These are phyloP conservation scores for Apiospora kogelbergensis DNA, from an alignment of 2,329 filamentous ascomycete species.

Conservation along the genomic window DNA sequence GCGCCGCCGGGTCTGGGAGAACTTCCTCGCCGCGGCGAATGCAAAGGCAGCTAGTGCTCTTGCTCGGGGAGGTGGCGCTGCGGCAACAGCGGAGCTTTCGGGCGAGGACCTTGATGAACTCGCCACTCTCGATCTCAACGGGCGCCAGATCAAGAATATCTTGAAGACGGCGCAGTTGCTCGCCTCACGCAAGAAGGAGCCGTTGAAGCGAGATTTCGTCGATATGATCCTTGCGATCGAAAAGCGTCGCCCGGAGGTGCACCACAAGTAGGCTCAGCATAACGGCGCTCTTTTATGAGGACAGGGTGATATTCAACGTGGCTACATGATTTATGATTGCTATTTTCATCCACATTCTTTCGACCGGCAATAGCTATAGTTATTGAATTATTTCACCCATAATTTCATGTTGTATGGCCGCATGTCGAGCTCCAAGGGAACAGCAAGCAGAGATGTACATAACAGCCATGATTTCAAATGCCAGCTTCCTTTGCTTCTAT, in stretches of 20 bases:
- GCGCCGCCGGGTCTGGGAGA: conserved; percentile 25
- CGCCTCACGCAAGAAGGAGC: not conserved
- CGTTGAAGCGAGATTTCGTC: not conserved
- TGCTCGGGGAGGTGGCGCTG: not conserved
- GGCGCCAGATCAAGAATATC: conserved; percentile 33
- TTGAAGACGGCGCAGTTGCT: conserved; percentile 20
- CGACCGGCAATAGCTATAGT: too few relatives aligned
- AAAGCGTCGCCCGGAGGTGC: not conserved
- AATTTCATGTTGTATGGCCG: too few relatives aligned
- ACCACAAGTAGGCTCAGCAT: not conserved
- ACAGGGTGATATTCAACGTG: too few relatives aligned
- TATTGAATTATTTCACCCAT: too few relatives aligned
- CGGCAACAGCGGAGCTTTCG: conserved; percentile 2
- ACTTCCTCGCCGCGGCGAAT: conserved; percentile 22
- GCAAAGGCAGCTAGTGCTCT: too few relatives aligned
- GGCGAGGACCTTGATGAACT: conserved; percentile 17
- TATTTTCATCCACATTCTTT: not conserved
- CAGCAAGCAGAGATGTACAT: too few relatives aligned
- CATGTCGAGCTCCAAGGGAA: too few relatives aligned
- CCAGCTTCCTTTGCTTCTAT: not conserved
- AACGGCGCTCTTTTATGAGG: too few relatives aligned
- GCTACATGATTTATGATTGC: too few relatives aligned
- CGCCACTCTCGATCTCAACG: conserved; percentile 25
- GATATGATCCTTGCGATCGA: not conserved
- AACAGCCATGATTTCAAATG: not conserved